Conservation (phyloP, 2,329 filamentous ascomycete species). For the Teratosphaeria nubilosa region DNA sequence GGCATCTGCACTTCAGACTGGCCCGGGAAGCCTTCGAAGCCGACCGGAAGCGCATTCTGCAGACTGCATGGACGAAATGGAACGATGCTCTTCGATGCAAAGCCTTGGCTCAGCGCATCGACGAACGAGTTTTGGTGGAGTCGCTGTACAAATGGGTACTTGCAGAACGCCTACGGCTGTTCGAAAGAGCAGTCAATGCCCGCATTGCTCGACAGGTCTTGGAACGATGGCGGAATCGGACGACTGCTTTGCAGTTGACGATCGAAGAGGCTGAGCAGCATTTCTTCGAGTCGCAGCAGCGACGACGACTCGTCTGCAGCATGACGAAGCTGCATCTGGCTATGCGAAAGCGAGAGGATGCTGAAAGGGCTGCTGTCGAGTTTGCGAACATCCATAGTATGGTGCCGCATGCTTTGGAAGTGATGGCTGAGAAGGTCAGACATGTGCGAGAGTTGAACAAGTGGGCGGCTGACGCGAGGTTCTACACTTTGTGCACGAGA, state of each 20-base stretch:
- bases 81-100: conserved; percentile 50
- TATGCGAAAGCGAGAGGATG: conserved; percentile 23
- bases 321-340: conserved; percentile 21
- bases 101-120: conserved; percentile 42
- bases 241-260: conserved; percentile 6
- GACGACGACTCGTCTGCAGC: conserved; percentile 16
- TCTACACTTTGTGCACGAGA: conserved; percentile 44
- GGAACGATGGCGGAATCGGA: conserved; percentile 7
- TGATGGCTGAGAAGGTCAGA: conserved; percentile 27
- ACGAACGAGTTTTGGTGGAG: conserved; percentile 47
- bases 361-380: conserved; percentile 29
- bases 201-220: conserved; percentile 14
- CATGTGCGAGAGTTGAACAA: conserved; percentile 39
- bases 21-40: conserved; percentile 36
- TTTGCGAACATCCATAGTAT: conserved; percentile 30
- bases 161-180: conserved; percentile 33
- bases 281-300: conserved; percentile 18
- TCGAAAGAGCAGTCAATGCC: conserved; percentile 27
- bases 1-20: conserved; percentile 33
- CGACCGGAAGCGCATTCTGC: conserved; percentile 43
- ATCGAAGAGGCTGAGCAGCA: conserved; percentile 10
- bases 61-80: conserved; percentile 51
- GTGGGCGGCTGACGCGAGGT: conserved; percentile 46
- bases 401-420: conserved; percentile 28
- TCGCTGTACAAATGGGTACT: conserved; percentile 53